Conservation (phyloP, 768 basidiomycete genomes). For the Piloderma croceum region DNA sequence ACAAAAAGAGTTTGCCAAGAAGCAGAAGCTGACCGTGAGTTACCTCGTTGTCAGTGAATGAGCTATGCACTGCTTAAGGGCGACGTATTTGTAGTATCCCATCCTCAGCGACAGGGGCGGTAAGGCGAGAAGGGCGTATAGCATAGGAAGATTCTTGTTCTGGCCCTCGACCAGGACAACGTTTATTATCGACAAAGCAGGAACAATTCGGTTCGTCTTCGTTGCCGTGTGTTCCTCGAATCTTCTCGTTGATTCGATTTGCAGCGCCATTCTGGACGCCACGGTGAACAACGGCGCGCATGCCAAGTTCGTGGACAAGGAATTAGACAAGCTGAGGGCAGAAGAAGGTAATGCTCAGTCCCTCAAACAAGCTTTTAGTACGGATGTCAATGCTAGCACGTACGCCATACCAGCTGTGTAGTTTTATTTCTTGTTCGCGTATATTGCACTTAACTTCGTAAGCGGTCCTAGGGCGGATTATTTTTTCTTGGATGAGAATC, state of each 20-base stretch:
- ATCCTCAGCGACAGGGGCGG: constrained; percentile 69
- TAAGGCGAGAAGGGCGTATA: constrained; percentile 56
- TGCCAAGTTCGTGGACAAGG: constrained; percentile 43
- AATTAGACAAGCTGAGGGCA: constrained; percentile 34
- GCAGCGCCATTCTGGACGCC: constrained; percentile 36
- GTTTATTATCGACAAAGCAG: constrained; percentile 69
- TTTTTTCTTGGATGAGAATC: too few relatives aligned
- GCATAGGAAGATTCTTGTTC: constrained; percentile 60
- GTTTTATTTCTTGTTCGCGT: too few relatives aligned
- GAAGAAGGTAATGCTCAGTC: too few relatives aligned
- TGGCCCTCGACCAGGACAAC: constrained; percentile 67
- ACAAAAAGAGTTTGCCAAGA: constrained; percentile 71
- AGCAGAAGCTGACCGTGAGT: constrained; percentile 50
- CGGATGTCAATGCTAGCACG: too few relatives aligned
- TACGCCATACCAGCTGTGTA: too few relatives aligned
- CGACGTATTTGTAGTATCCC: constrained; percentile 51
- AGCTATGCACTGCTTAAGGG: neutral
- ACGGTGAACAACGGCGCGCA: constrained; percentile 41
- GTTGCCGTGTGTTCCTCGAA: neutral
- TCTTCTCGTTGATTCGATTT: too few relatives aligned
- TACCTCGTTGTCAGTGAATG: neutral
- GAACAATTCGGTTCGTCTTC: constrained; percentile 53
- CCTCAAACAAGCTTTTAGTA: too few relatives aligned
- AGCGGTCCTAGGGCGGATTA: too few relatives aligned
- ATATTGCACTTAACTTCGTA: too few relatives aligned